A percentile compares a stretch with the other conserved stretches of the same genome.
These are phyloP conservation scores for Mallotus nudiflorus DNA, from an alignment of 345 rosid genomes.

Conservation along the genomic window DNA sequence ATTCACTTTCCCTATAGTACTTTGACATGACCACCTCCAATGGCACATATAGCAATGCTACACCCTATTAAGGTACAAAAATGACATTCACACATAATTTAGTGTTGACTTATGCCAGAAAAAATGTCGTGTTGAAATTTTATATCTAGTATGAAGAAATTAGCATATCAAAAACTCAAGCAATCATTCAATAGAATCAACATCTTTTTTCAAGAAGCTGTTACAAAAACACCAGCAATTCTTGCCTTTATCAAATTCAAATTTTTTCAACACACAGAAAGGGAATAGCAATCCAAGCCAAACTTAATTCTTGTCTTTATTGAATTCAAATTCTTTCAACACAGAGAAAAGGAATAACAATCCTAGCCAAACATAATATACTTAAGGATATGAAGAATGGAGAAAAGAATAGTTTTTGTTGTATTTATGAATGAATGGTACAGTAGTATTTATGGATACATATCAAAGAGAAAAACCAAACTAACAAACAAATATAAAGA, in stretches of 20 bases:
- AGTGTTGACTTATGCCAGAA: neutral
- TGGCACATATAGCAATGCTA: constrained; percentile 85
- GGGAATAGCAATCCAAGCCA: neutral
- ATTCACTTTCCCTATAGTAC: constrained; percentile 93
- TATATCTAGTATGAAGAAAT: too few relatives aligned
- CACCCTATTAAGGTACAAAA: constrained; percentile 60
- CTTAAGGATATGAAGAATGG: too few relatives aligned
- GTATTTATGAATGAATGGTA: too few relatives aligned
- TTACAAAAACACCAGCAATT: neutral
- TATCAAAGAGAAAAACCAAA: too few relatives aligned
- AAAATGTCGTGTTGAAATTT: too few relatives aligned
- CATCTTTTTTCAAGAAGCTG: neutral
- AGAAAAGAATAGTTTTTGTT: too few relatives aligned
- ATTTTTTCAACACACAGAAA: neutral
- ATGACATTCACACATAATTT: constrained; percentile 2
- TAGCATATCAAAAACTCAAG: neutral
- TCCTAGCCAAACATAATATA: neutral
- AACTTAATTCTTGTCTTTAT: too few relatives aligned
- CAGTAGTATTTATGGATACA: too few relatives aligned
- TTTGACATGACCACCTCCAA: constrained; percentile 85
- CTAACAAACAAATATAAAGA: too few relatives aligned
- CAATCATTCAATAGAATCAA: neutral
- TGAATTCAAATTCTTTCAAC: too few relatives aligned
- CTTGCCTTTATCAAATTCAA: neutral
- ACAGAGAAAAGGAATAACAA: too few relatives aligned